These are phyloP conservation scores for Penicillium roqueforti DNA, from an alignment of 495 filamentous ascomycete genomes.

Conservation along the genomic window DNA sequence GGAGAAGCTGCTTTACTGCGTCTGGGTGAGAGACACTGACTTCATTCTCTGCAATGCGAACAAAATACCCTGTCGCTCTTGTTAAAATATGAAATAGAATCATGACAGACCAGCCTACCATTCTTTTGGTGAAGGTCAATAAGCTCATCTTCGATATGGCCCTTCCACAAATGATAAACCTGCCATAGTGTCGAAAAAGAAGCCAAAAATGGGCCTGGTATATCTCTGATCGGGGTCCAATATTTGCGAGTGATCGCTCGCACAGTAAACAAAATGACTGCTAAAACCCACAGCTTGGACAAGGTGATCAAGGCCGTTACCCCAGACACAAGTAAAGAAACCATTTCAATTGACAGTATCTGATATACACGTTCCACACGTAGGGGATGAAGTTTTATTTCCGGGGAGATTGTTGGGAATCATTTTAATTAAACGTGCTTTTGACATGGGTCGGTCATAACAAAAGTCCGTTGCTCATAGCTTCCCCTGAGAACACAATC, in stretches of 20 bases:
- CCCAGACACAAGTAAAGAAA: no score
- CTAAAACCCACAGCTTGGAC: neutral
- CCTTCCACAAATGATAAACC: constrained; percentile 34
- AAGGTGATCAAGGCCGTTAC: neutral
- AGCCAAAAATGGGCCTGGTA: constrained; percentile 41
- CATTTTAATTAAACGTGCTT: no score
- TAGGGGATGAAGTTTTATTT: no score
- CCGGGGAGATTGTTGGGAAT: no score
- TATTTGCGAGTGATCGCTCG: neutral
- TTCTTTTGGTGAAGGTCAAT: constrained; percentile 40
- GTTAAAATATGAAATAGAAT: neutral
- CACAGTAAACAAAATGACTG: neutral
- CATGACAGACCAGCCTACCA: constrained; percentile 21
- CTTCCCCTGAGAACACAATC: neutral
- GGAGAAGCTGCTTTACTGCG: constrained; percentile 32
- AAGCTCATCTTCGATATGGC: constrained; percentile 34
- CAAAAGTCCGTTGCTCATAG: neutral
- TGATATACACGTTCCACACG: no score
- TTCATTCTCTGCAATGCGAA: constrained; percentile 48
- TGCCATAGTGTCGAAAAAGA: constrained; percentile 42
- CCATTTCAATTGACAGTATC: neutral
- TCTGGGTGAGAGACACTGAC: constrained; percentile 47
- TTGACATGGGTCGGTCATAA: neutral
- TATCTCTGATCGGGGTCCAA: constrained; percentile 14
- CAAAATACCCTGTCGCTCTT: constrained; percentile 32